Evolutionary conservation across 2,329 filamentous ascomycete genomes (phyloP).

Genomic region (Nothomitra cinnamomea): DNA sequence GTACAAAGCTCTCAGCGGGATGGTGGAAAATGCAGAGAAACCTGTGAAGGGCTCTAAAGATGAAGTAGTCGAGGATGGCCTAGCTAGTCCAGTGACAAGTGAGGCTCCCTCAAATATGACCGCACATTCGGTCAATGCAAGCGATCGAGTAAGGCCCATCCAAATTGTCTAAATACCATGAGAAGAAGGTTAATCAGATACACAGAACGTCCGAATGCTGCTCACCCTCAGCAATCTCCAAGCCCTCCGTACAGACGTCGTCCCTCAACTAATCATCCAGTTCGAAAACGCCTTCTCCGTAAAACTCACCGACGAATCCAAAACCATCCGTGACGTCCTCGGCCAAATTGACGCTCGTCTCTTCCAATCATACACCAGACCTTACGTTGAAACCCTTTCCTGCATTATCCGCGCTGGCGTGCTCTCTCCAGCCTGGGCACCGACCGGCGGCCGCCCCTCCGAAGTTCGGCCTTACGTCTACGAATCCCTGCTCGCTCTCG

Average conservation of each 20-base stretch:
- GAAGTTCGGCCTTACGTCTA: conserved; percentile 83
- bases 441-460: conserved; percentile 36
- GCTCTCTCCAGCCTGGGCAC: conserved; percentile 49
- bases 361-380: conserved; percentile 81
- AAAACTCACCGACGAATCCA: conserved; percentile 82
- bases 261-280: conserved; percentile 75
- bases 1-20: conserved; percentile 84
- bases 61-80: conserved; percentile 33
- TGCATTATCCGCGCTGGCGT: conserved; percentile 60
- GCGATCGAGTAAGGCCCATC: conserved; percentile 19
- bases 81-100: conserved; percentile 12
- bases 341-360: conserved; percentile 78
- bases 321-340: conserved; percentile 80
- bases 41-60: conserved; percentile 43
- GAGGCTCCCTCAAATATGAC: not conserved
- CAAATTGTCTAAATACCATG: no score
- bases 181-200: not conserved
- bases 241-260: conserved; percentile 60
- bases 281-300: conserved; percentile 92
- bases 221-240: conserved; percentile 87
- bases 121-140: conserved; percentile 17
- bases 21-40: conserved; percentile 91
- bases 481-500: conserved; percentile 65
- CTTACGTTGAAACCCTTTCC: conserved; percentile 50
- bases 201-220: conserved; percentile 76